A percentile compares a stretch with the other conserved stretches of the same genome.
These are phyloP conservation scores for Nepenthes gracilis DNA, from an alignment of 148 eudicot genomes.

Conservation along the genomic window DNA sequence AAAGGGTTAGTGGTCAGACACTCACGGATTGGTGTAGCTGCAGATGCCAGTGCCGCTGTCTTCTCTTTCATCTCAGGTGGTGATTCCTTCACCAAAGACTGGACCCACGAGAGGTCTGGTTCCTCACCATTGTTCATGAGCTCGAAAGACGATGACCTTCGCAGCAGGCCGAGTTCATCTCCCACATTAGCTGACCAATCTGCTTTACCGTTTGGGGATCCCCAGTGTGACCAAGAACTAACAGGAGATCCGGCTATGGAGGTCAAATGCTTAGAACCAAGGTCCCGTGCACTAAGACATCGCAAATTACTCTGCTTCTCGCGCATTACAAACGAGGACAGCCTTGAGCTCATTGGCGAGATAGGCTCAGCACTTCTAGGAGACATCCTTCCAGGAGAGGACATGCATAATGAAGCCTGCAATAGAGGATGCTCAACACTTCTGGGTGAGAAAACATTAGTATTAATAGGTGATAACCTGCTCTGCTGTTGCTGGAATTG, in stretches of 20 bases:
- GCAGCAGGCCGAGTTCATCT: constrained; percentile 20
- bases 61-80: constrained; percentile 46
- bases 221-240: constrained; percentile 47
- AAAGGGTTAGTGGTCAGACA: constrained; percentile 18
- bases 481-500: constrained; percentile 72
- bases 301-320: constrained; percentile 50
- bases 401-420: constrained; percentile 48
- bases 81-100: constrained; percentile 65
- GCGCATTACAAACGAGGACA: constrained; percentile 35
- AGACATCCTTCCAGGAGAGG: constrained; percentile 58
- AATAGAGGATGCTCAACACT: constrained; percentile 47
- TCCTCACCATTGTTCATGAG: constrained; percentile 34
- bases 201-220: constrained; percentile 30
- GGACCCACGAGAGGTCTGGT: constrained; percentile 83
- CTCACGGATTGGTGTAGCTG: constrained; percentile 8
- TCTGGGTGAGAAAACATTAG: constrained; percentile 52
- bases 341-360: constrained; percentile 52
- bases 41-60: neutral
- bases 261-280: constrained; percentile 25
- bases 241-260: constrained; percentile 26
- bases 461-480: constrained; percentile 60
- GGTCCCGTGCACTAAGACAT: constrained; percentile 51
- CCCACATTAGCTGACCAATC: constrained; percentile 41
- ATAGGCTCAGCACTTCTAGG: constrained; percentile 57
- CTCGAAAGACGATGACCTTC: constrained; percentile 44